Conservation (phyloP, 2,329 filamentous ascomycete species). For the Fusarium begoniae region DNA sequence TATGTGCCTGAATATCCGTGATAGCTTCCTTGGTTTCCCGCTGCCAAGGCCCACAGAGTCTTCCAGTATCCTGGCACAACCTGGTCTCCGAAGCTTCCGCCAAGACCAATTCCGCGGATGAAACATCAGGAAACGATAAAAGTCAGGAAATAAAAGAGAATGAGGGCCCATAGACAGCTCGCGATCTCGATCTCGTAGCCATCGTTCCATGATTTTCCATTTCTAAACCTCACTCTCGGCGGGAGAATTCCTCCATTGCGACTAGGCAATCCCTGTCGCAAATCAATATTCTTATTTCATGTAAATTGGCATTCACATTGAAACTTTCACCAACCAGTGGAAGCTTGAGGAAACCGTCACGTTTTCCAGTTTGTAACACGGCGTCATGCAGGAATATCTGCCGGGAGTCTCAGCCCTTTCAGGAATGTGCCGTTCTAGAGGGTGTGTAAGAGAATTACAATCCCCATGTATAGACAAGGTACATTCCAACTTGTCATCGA, state of each 20-base stretch:
- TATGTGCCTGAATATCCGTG: constrained; percentile 26
- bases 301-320: neutral
- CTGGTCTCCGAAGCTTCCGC: constrained; percentile 34
- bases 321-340: neutral
- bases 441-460: constrained; percentile 34
- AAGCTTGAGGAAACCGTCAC: constrained; percentile 28
- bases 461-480: constrained; percentile 21
- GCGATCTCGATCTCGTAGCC: constrained; percentile 37
- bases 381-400: constrained; percentile 20
- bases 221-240: constrained; percentile 15
- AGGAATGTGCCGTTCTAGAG: constrained; percentile 27
- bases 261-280: constrained; percentile 17
- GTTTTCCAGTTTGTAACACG: constrained; percentile 21
- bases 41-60: constrained; percentile 27
- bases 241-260: constrained; percentile 12
- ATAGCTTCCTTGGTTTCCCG: constrained; percentile 34
- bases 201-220: constrained; percentile 4
- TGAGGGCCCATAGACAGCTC: neutral
- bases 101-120: constrained; percentile 27
- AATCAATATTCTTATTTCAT: constrained; percentile 20
- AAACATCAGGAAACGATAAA: constrained; percentile 5
- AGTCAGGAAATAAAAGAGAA: neutral
- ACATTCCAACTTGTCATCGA: constrained; percentile 27
- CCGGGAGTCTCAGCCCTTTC: constrained; percentile 23
- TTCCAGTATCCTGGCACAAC: constrained; percentile 32